Conservation (phyloP, 75 land plant genomes). For the Selaginella tamariscina region DNA sequence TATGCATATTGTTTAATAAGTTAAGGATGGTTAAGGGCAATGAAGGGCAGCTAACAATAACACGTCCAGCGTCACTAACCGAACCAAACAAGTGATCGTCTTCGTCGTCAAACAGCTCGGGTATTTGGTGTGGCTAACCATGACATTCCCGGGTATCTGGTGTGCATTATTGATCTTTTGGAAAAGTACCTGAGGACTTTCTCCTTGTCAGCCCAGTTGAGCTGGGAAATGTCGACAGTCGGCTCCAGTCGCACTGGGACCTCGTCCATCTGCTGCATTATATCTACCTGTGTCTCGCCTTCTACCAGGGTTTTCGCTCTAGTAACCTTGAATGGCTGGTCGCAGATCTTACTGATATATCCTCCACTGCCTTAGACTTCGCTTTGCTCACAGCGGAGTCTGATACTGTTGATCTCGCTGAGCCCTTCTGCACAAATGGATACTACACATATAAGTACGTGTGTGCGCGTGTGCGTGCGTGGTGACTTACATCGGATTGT, state of each 20-base stretch:
- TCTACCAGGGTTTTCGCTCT: neutral
- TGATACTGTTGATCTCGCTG: too few relatives aligned
- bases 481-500: neutral
- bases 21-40: too few relatives aligned
- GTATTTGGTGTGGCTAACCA: neutral
- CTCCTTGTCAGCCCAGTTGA: slow-evolving; percentile 25
- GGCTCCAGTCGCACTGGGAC: slow-evolving; percentile 9
- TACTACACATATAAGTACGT: too few relatives aligned
- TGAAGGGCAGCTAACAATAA: too few relatives aligned
- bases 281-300: neutral
- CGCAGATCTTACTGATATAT: too few relatives aligned
- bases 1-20: too few relatives aligned
- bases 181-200: slow-evolving; percentile 27
- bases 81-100: neutral
- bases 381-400: too few relatives aligned
- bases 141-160: neutral
- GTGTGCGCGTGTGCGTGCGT: too few relatives aligned
- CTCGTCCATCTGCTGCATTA: neutral
- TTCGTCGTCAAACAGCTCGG: slow-evolving; percentile 5
- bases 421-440: too few relatives aligned
- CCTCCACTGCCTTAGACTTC: too few relatives aligned
- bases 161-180: slow-evolving; percentile 26
- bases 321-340: neutral
- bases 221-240: slow-evolving; percentile 23
- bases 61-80: slow-evolving; percentile 16